Percentiles rank a stretch among this genome's conserved stretches.
Evolutionary conservation across 1,284 basidiomycete genomes (phyloP).

Genomic region (Apiotrichum sp.): DNA sequence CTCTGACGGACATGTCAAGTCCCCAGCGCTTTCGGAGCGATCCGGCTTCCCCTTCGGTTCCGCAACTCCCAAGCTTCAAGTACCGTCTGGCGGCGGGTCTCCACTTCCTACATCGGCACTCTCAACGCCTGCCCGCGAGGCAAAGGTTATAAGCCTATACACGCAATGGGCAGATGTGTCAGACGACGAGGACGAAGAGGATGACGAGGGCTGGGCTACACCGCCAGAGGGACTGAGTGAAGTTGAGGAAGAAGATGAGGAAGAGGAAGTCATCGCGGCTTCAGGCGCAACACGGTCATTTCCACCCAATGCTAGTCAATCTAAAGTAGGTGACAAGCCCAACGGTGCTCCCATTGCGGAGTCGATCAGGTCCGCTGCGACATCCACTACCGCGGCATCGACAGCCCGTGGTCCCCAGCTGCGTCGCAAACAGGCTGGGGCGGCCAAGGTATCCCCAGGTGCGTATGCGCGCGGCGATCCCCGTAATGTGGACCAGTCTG

Average conservation of each 20-base stretch:
- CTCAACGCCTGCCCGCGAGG: not conserved
- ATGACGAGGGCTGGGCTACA: conserved; percentile 36
- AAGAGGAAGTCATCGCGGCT: not conserved
- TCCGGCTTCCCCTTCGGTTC: not conserved
- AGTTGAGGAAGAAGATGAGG: conserved; percentile 45
- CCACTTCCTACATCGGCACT: not conserved
- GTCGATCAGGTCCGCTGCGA: not conserved
- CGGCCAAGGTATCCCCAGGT: conserved; percentile 14
- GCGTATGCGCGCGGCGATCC: conserved; percentile 15
- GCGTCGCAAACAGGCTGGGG: conserved; percentile 6
- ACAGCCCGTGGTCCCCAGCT: conserved; percentile 1
- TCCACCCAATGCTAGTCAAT: not conserved
- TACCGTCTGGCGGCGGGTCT: not conserved
- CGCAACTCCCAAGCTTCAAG: not conserved
- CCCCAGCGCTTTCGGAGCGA: not conserved
- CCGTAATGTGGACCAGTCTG: conserved; percentile 31
- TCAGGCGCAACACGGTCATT: not conserved
- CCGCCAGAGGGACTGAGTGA: conserved; percentile 46
- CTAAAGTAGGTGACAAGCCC: not conserved
- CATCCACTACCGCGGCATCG: not conserved
- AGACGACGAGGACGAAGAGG: conserved; percentile 30
- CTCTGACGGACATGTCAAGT: not conserved
- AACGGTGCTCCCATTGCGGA: not conserved
- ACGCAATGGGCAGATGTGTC: conserved; percentile 41
- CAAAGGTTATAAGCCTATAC: conserved; percentile 24